Conservation (phyloP, 2,329 filamentous ascomycete genomes). For the Penicillium aurantiogriseum region DNA sequence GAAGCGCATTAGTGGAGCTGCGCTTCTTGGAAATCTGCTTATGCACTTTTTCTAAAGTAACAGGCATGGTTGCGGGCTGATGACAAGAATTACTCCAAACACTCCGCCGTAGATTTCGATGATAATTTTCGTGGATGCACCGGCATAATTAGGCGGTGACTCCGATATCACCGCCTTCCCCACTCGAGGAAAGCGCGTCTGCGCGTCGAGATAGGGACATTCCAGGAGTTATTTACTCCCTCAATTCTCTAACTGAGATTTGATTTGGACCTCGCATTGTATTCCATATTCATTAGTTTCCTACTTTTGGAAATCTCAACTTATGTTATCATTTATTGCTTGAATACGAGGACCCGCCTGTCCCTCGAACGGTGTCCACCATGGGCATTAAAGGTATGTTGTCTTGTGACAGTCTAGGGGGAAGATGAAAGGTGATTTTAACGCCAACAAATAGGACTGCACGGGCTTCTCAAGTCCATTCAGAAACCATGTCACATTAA, state of each 20-base stretch:
- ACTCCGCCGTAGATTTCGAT: background rate
- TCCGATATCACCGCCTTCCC: slow-evolving; percentile 19
- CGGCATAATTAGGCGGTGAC: slow-evolving; percentile 39
- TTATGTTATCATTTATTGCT: slow-evolving; percentile 23
- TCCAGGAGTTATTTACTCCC: slow-evolving; percentile 28
- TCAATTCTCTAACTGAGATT: slow-evolving; percentile 9
- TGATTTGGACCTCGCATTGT: slow-evolving; percentile 5
- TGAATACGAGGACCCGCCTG: slow-evolving; percentile 33
- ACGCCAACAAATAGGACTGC: slow-evolving; percentile 60
- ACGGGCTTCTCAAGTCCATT: slow-evolving; percentile 93
- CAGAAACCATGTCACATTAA: slow-evolving; percentile 85
- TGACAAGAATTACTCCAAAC: slow-evolving; percentile 2
- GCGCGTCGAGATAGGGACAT: slow-evolving; percentile 37
- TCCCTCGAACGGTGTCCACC: slow-evolving; percentile 28
- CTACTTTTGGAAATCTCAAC: slow-evolving; percentile 6
- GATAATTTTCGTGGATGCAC: slow-evolving; percentile 27
- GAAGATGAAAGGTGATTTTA: background rate
- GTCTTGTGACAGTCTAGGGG: background rate
- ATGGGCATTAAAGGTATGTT: slow-evolving; percentile 49
- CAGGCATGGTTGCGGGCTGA: slow-evolving; percentile 57
- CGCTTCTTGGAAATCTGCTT: slow-evolving; percentile 91
- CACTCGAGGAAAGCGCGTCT: slow-evolving; percentile 29
- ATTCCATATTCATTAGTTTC: slow-evolving; percentile 8
- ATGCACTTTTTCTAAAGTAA: slow-evolving; percentile 72
- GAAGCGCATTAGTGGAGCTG: slow-evolving; percentile 69